A percentile compares a stretch with the other conserved stretches of the same genome.
Conservation (phyloP, 257 asterid genomes). For the Gentiana straminea region DNA sequence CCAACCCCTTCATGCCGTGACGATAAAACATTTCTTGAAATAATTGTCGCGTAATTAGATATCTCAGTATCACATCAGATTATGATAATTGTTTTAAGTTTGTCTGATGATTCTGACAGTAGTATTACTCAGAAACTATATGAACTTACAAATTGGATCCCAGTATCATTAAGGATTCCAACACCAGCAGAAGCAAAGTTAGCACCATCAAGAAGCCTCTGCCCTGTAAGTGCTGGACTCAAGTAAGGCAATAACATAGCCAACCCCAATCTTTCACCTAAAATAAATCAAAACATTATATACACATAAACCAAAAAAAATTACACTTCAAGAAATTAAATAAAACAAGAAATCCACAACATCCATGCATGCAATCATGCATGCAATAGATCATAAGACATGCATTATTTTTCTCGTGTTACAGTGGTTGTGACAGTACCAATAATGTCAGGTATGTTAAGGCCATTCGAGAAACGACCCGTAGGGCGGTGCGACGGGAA, state of each 20-base stretch:
- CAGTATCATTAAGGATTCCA: slow-evolving; percentile 89
- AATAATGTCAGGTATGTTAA: slow-evolving; percentile 71
- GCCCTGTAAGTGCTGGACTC: slow-evolving; percentile 44
- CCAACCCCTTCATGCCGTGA: too few species aligned
- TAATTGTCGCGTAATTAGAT: too few species aligned
- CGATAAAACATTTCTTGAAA: too few species aligned
- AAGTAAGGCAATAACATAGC: slow-evolving; percentile 59
- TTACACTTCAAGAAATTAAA: background rate
- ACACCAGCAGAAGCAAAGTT: slow-evolving; percentile 95
- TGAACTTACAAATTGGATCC: slow-evolving; percentile 68
- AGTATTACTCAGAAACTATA: too few species aligned
- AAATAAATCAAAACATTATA: background rate
- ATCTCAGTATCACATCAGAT: too few species aligned
- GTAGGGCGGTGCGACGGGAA: slow-evolving; percentile 65
- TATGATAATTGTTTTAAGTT: too few species aligned
- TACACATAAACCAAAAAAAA: background rate
- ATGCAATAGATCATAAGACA: background rate
- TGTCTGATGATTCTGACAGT: too few species aligned
- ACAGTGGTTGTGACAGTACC: slow-evolving; percentile 19
- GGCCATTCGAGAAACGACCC: slow-evolving; percentile 90
- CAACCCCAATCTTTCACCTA: slow-evolving; percentile 59
- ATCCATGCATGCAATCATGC: background rate
- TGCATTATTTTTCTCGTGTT: background rate
- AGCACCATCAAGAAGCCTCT: slow-evolving; percentile 65
- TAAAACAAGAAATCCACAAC: background rate